Evolutionary conservation across 225 moss, liverwort and hornwort genomes (phyloP).

Genomic region (Polytrichum formosum): DNA sequence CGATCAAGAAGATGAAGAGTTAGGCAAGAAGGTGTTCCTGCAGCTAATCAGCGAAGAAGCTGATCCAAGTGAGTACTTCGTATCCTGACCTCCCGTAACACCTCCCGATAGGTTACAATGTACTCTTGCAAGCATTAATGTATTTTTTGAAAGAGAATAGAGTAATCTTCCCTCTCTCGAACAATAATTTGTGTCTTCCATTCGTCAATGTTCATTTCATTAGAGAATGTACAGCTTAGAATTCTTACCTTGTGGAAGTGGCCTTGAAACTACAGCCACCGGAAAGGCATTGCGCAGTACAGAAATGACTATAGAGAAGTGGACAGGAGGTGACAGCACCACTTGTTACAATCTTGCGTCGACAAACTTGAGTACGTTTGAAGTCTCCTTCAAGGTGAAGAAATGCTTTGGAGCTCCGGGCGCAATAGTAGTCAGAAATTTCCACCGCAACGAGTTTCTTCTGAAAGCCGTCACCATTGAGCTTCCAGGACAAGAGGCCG

Average conservation of each 20-base stretch:
- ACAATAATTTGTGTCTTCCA: neutral
- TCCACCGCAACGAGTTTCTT: slow-evolving; percentile 68
- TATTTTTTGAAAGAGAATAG: neutral
- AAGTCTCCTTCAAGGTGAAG: slow-evolving; percentile 44
- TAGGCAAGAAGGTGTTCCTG: slow-evolving; percentile 30
- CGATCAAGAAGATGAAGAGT: slow-evolving; percentile 47
- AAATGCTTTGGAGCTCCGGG: slow-evolving; percentile 60
- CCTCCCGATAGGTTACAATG: neutral
- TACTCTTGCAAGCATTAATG: neutral
- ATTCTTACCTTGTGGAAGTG: neutral
- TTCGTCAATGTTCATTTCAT: neutral
- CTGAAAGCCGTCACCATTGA: slow-evolving; percentile 51
- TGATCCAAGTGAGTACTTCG: slow-evolving; percentile 27
- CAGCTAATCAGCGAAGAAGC: slow-evolving; percentile 33
- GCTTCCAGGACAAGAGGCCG: slow-evolving; percentile 16
- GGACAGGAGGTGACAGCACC: slow-evolving; percentile 22
- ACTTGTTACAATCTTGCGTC: slow-evolving; percentile 13
- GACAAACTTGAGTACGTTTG: slow-evolving; percentile 26
- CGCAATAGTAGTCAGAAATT: slow-evolving; percentile 51
- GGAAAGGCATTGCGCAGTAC: slow-evolving; percentile 23
- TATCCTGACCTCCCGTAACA: too few relatives aligned
- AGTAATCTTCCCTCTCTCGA: neutral
- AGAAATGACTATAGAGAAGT: slow-evolving; percentile 41
- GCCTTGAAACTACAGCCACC: slow-evolving; percentile 18
- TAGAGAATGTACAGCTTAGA: neutral